Evolutionary conservation across 805 yeast genomes (phyloP).

Genomic region (Starmerella ratchasimensis): DNA sequence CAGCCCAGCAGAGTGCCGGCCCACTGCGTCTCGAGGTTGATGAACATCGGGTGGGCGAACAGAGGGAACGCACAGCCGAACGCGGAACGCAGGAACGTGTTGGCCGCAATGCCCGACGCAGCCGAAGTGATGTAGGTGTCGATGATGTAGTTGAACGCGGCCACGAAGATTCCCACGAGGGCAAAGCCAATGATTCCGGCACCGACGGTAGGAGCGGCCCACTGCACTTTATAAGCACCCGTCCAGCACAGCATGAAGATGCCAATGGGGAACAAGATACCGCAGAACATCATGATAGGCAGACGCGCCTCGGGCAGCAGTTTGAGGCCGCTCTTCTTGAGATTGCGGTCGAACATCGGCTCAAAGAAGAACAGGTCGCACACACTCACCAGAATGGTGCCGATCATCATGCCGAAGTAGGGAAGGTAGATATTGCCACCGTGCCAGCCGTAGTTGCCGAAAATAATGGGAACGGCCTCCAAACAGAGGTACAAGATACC

Average conservation of each 20-base stretch:
- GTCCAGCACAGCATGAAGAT: slow-evolving; percentile 82
- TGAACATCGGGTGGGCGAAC: slow-evolving; percentile 59
- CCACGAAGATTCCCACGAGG: slow-evolving; percentile 42
- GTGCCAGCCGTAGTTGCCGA: slow-evolving; percentile 43
- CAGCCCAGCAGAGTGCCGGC: slow-evolving; percentile 62
- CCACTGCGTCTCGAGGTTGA: slow-evolving; percentile 57
- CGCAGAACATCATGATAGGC: slow-evolving; percentile 62
- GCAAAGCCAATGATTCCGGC: slow-evolving; percentile 40
- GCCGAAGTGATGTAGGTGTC: slow-evolving; percentile 45
- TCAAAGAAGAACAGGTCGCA: slow-evolving; percentile 41
- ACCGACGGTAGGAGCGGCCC: slow-evolving; percentile 46
- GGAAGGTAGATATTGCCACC: slow-evolving; percentile 63
- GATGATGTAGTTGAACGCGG: slow-evolving; percentile 46
- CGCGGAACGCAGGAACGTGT: slow-evolving; percentile 51
- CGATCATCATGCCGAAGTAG: slow-evolving; percentile 58
- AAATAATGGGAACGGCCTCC: slow-evolving; percentile 28
- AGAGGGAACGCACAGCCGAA: slow-evolving; percentile 61
- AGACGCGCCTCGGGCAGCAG: slow-evolving; percentile 71
- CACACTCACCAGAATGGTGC: slow-evolving; percentile 45
- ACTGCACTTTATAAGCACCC: slow-evolving; percentile 62
- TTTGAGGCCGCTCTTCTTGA: slow-evolving; percentile 40
- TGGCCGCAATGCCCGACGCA: slow-evolving; percentile 54
- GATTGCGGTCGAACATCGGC: slow-evolving; percentile 34
- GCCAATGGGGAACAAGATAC: slow-evolving; percentile 58
- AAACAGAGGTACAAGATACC: slow-evolving; percentile 29